A percentile compares a stretch with the other conserved stretches of the same genome.
These are phyloP conservation scores for Tricholomella constricta DNA, from an alignment of 768 basidiomycete genomes.

Conservation along the genomic window DNA sequence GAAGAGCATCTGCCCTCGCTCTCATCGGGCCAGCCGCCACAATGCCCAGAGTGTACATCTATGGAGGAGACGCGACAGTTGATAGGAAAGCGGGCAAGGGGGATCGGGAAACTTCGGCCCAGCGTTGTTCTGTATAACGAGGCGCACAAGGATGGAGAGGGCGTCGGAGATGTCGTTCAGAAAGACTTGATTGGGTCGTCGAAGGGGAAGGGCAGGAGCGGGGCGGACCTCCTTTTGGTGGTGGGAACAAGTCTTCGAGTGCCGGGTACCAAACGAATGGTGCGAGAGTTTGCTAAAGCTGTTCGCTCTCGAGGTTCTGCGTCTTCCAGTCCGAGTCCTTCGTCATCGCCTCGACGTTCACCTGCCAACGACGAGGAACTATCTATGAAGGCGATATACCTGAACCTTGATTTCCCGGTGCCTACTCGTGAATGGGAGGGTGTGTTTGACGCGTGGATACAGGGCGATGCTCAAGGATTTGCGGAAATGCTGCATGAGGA, in stretches of 20 bases:
- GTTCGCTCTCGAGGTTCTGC: conserved; percentile 53
- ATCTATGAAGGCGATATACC: conserved; percentile 69
- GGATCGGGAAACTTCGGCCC: conserved; percentile 79
- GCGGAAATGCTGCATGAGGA: conserved; percentile 60
- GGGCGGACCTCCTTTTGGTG: conserved; percentile 84
- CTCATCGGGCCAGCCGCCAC: conserved; percentile 60
- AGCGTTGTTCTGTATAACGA: conserved; percentile 93
- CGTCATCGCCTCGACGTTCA: conserved; percentile 49
- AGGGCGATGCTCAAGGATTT: conserved; percentile 86
- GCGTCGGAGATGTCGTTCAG: conserved; percentile 82
- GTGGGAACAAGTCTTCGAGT: conserved; percentile 90
- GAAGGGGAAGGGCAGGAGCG: conserved; percentile 65
- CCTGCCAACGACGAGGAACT: conserved; percentile 49
- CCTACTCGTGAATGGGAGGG: conserved; percentile 87
- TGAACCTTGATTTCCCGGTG: conserved; percentile 86
- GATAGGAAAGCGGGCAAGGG: conserved; percentile 76
- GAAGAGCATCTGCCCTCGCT: conserved; percentile 61
- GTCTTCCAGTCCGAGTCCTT: conserved; percentile 41
- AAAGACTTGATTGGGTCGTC: conserved; percentile 75
- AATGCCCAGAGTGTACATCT: conserved; percentile 78
- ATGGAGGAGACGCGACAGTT: conserved; percentile 70
- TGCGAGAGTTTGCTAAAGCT: conserved; percentile 84
- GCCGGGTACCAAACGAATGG: conserved; percentile 90
- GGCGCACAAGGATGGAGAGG: conserved; percentile 82
- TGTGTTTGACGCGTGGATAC: conserved; percentile 88